Conservation (phyloP, 495 filamentous ascomycete species). For the Talaromyces nanjingensis region DNA sequence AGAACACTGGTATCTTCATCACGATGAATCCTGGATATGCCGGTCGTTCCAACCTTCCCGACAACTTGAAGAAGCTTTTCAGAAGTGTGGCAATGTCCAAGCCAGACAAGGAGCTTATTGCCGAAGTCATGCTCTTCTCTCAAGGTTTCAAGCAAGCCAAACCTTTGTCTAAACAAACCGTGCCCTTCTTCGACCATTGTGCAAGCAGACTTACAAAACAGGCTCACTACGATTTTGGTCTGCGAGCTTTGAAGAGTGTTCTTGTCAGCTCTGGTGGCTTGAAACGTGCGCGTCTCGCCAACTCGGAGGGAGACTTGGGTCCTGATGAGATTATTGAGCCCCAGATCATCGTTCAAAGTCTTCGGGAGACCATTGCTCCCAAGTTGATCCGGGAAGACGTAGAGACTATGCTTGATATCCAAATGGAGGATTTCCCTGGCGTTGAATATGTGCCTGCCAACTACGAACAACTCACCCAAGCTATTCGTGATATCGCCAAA, state of each 20-base stretch:
- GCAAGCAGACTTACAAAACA: slow-evolving; percentile 77
- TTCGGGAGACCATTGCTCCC: slow-evolving; percentile 95
- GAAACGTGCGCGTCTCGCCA: slow-evolving; percentile 74
- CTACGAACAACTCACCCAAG: slow-evolving; percentile 66
- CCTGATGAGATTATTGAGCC: slow-evolving; percentile 77
- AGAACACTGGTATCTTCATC: slow-evolving; percentile 96
- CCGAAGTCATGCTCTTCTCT: slow-evolving; percentile 99
- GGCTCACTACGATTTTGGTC: slow-evolving; percentile 97
- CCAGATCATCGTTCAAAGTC: slow-evolving; percentile 98
- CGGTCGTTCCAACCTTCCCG: slow-evolving; percentile 91
- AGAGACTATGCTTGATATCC: slow-evolving; percentile 76
- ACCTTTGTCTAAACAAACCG: slow-evolving; percentile 82
- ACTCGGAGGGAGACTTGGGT: slow-evolving; percentile 46
- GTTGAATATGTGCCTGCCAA: slow-evolving; percentile 88
- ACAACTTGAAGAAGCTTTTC: slow-evolving; percentile 99
- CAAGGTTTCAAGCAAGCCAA: slow-evolving; percentile 98
- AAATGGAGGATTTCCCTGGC: slow-evolving; percentile 81
- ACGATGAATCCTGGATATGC: slow-evolving; percentile 99
- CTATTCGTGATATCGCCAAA: slow-evolving; percentile 73
- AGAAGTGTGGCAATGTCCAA: slow-evolving; percentile 99
- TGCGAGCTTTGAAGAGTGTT: slow-evolving; percentile 96
- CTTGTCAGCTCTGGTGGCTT: slow-evolving; percentile 93
- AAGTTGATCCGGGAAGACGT: slow-evolving; percentile 92
- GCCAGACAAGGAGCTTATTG: slow-evolving; percentile 97
- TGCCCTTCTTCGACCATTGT: slow-evolving; percentile 96